A percentile compares a stretch with the other conserved stretches of the same genome.
Conservation (phyloP, 75 land plant species). For the Pinus taeda region DNA sequence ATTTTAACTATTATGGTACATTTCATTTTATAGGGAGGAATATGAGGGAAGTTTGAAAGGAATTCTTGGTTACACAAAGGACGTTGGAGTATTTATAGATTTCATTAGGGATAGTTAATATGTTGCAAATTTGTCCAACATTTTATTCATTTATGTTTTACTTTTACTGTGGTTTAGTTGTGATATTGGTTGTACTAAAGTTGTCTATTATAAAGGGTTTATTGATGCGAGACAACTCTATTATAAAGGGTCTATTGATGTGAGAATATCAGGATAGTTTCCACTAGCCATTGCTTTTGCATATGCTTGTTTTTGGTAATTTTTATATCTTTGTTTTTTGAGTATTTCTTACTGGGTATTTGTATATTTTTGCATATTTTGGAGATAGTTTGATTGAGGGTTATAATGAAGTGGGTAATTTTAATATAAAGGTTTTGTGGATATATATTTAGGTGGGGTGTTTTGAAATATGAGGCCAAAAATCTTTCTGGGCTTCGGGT, state of each 20-base stretch:
- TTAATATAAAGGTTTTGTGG: background rate
- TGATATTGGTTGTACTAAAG: background rate
- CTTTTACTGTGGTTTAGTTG: background rate
- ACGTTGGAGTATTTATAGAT: slow-evolving; percentile 30
- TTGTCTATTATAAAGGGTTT: too few species aligned
- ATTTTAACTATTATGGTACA: too few species aligned
- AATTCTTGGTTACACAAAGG: slow-evolving; percentile 40
- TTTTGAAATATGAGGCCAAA: background rate
- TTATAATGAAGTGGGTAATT: background rate
- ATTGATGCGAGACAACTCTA: too few species aligned
- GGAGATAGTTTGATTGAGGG: too few species aligned
- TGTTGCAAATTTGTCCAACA: background rate
- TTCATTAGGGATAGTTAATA: slow-evolving; percentile 40
- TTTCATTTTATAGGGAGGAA: too few species aligned
- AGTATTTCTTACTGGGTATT: background rate
- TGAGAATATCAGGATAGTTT: background rate
- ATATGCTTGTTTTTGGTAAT: background rate
- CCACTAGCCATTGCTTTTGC: background rate
- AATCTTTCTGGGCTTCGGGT: background rate
- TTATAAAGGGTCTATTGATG: too few species aligned
- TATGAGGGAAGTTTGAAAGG: slow-evolving; percentile 1
- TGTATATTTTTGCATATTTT: background rate
- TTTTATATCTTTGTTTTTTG: background rate
- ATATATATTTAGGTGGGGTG: background rate
- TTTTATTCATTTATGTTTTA: background rate